Conservation (phyloP, 352 stramenopile genomes). For the Pythium dissimile region DNA sequence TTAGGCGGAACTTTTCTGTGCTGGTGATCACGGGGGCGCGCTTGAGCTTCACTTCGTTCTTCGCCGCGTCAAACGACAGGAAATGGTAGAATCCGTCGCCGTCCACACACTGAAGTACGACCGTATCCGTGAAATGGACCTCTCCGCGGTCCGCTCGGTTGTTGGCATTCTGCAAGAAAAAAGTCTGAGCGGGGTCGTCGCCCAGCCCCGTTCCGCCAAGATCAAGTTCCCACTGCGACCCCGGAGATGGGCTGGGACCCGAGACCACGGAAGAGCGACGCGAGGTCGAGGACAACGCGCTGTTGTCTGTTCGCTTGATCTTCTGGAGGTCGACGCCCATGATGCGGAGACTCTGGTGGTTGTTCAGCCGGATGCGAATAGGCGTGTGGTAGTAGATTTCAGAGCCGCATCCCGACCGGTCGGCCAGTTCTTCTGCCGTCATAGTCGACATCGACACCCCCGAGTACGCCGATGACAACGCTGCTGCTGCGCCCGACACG, state of each 20-base stretch:
- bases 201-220: constrained; percentile 57
- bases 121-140: constrained; percentile 71
- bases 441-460: constrained; percentile 18
- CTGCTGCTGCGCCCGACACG: background rate
- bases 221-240: constrained; percentile 31
- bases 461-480: constrained; percentile 15
- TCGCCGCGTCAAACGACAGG: constrained; percentile 60
- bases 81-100: constrained; percentile 70
- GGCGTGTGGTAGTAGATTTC: constrained; percentile 74
- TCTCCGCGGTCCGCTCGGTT: constrained; percentile 62
- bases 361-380: constrained; percentile 64
- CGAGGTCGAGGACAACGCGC: background rate
- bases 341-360: constrained; percentile 65
- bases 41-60: constrained; percentile 57
- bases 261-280: constrained; percentile 13
- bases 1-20: constrained; percentile 75
- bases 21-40: constrained; percentile 75
- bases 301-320: background rate
- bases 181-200: constrained; percentile 75
- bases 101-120: constrained; percentile 72
- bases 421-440: constrained; percentile 33
- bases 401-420: constrained; percentile 60
- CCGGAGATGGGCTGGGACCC: background rate
- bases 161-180: constrained; percentile 72
- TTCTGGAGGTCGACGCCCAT: constrained; percentile 11